Base-by-base conservation (phyloP, 306 rosid species). In the Fragaria vesca region DNA sequence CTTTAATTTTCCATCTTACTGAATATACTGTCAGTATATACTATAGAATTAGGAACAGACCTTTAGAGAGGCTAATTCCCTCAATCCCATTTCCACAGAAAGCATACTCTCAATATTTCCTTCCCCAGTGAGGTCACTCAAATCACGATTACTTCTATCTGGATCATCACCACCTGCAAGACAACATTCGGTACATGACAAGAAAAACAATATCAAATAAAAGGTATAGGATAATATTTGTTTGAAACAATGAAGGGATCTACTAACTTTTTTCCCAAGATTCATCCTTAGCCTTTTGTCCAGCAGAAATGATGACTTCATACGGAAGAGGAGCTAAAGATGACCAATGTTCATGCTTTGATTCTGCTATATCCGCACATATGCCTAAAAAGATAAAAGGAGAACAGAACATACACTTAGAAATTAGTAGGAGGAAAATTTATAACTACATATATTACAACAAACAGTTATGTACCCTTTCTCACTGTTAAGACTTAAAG, bases 101-200 rank as follows among this genome's bases (percentile, higher is more conserved):
- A 93, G 98, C 98, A 91, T 93, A 78, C 90, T 93, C 88, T 93
- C 98, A 76, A 93, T 91, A 82, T 93, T 91, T 84, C 98, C 98
- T 87, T 93, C 98, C 66, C 98, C 97, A 0, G 89, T 78, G 57
- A 93, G 97, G 87, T 93, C 97, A 77, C 85, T 93, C 55, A 93
- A 80, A 82, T 91, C 97, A 80, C 90, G 90, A 71, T 85, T 85
- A 87, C 92, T 87, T 78, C 91, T 86, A 69, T 90, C 95, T 55
- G 86, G 83, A 85, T 89, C 92, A 79, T 88, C 84, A 69, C 83
- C 84, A 83, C 90, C 93, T 91, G 89, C 82, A 69, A 70, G 78
- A 86, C 68, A 46, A 76, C 76, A 71, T 72, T 72, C 51, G 80
- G 46, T 43, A 8, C 21, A 63, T 58, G 62, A 71, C 24, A 47